phyloP scores from a whole-genome alignment of 1,139 yeast species.

The Scheffersomyces lignicola region DNA sequence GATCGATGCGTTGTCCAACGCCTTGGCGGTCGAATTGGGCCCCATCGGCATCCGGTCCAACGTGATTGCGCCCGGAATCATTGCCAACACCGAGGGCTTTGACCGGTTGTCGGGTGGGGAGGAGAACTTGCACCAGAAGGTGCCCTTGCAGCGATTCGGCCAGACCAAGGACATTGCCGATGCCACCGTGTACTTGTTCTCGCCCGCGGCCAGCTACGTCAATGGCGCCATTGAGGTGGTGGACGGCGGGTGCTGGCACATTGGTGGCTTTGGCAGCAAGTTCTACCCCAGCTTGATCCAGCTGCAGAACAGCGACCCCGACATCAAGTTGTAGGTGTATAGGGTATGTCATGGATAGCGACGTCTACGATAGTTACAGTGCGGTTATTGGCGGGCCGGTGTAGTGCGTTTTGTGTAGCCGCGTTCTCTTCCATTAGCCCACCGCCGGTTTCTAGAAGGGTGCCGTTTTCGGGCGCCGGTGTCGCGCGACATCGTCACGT shows the following conservation, averaged over 20 bases:
- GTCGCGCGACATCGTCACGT: no score
- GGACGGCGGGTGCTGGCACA: conserved; percentile 92
- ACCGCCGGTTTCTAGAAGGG: no score
- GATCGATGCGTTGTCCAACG: conserved; percentile 81
- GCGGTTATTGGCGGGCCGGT: no score
- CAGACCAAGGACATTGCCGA: conserved; percentile 80
- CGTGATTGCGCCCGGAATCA: conserved; percentile 89
- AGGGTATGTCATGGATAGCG: neutral
- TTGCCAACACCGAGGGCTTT: conserved; percentile 83
- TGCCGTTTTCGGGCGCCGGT: no score
- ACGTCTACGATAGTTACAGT: no score
- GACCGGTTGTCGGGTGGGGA: conserved; percentile 50
- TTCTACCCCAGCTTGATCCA: conserved; percentile 36
- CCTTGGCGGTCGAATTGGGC: conserved; percentile 88
- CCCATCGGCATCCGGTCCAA: conserved; percentile 84
- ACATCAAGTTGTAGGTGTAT: conserved; percentile 19
- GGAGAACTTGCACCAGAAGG: conserved; percentile 39
- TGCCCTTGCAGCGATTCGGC: conserved; percentile 82
- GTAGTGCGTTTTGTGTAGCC: no score
- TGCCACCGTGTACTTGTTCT: conserved; percentile 79
- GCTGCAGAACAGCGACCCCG: conserved; percentile 21
- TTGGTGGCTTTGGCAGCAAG: conserved; percentile 45
- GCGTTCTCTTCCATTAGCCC: no score
- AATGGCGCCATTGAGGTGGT: conserved; percentile 80
- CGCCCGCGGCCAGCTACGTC: conserved; percentile 76